Base-by-base conservation (phyloP, 441 rosid genomes). In the Jatropha multifida region DNA sequence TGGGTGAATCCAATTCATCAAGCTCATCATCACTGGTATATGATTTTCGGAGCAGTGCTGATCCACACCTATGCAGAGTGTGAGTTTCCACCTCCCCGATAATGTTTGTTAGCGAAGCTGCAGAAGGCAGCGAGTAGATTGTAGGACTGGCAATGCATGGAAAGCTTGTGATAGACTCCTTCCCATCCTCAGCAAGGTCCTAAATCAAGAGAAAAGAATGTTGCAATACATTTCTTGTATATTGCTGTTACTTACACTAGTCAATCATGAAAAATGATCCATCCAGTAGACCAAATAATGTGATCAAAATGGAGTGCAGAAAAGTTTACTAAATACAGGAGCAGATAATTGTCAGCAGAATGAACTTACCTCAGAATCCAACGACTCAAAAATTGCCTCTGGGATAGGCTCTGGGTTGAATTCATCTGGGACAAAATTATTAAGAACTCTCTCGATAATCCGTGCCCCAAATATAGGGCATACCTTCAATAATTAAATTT, bases 321-420 rank as follows among this genome's bases (percentile, higher is more conserved):
- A 14, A 4, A 40, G 69, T 27, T 48, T 3, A 11, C 40, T 15
- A 27, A 51, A 49, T 41, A 17, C 14, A 56, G 54, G 65, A 42
- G 11, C 27, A 54, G 11, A 56, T 4, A 65, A 26, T 54, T 69
- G 27, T 68, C 51, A 55, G 65, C 78, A 55, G 3, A 42, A 46
- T 20, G 65, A 73, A 70, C 88, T 71, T 65, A 93, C 98, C 98
- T 93, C 97, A 56, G 88, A 83, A 52, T 92, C 87, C 65, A 95
- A 68, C 80, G 91, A 83, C 76, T 90, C 88, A 56, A 93, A 83
- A 62, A 92, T 84, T 51, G 88, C 81, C 58, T 85, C 86, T 3
- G 98, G 93, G 74, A 95, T 88, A 72, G 97, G 89, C 68, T 90
- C 90, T 1, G 98, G 99, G 77, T 88, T 92, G 82, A 92, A 95